Percentiles rank a stretch among this genome's conserved stretches.
These are phyloP conservation scores for Sporobolomyces pararoseus DNA, from an alignment of 768 basidiomycete genomes.

Conservation along the genomic window DNA sequence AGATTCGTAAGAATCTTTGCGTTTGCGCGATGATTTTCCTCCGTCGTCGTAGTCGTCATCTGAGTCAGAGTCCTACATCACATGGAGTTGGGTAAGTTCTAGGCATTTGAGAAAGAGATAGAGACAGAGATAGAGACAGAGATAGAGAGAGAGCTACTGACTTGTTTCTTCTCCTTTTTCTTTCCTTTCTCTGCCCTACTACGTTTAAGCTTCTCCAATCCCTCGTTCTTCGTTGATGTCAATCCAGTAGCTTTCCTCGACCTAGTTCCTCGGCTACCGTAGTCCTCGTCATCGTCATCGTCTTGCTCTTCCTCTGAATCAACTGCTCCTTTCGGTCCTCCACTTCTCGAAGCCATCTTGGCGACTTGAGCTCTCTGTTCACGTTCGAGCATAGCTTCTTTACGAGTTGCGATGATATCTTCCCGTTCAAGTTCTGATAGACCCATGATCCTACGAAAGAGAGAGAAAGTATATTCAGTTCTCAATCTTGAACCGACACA, in stretches of 20 bases:
- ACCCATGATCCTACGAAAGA: constrained; percentile 60
- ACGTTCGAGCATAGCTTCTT: constrained; percentile 72
- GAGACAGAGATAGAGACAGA: constrained; percentile 1
- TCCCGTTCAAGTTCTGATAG: constrained; percentile 88
- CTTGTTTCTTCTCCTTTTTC: constrained; percentile 53
- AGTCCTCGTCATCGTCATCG: constrained; percentile 60
- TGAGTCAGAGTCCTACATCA: constrained; percentile 35
- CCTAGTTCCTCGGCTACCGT: constrained; percentile 52
- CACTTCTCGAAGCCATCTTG: constrained; percentile 68
- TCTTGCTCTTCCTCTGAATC: constrained; percentile 67
- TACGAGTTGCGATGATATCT: constrained; percentile 71
- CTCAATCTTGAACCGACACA: not conserved
- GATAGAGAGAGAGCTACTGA: not conserved
- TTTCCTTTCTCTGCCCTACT: constrained; percentile 84
- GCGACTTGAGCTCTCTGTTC: constrained; percentile 68
- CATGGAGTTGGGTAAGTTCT: too few species aligned
- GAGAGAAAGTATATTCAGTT: constrained; percentile 12
- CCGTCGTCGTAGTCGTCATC: constrained; percentile 52
- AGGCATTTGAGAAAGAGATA: constrained; percentile 1
- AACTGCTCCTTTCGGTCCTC: constrained; percentile 62
- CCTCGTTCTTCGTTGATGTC: constrained; percentile 36
- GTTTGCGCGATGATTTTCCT: constrained; percentile 53
- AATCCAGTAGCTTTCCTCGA: constrained; percentile 55
- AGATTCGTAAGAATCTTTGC: constrained; percentile 65
- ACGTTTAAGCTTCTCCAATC: constrained; percentile 66